Conservation (phyloP, 1,284 basidiomycete genomes). For the Ceratorhiza oryzae-sativae region DNA sequence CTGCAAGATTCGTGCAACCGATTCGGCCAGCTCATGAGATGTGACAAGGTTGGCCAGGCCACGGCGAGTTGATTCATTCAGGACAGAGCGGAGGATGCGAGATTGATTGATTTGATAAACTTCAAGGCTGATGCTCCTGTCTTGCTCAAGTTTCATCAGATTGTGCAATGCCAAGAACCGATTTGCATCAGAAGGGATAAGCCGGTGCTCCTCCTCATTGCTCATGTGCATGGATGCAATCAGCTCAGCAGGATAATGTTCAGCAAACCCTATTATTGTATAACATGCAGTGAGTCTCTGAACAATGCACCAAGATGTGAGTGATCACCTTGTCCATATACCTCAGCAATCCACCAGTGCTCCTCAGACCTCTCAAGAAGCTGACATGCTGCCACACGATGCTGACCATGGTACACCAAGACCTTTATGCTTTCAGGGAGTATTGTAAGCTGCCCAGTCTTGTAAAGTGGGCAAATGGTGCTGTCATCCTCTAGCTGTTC, state of each 20-base stretch:
- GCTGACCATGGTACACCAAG: neutral
- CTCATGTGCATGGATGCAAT: slow-evolving; percentile 4
- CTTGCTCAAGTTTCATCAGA: neutral
- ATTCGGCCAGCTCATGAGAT: neutral
- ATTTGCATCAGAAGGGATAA: neutral
- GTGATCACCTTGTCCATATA: neutral
- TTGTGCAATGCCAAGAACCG: neutral
- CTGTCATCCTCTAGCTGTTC: no score
- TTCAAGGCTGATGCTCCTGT: neutral
- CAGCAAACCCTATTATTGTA: neutral
- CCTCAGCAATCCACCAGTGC: slow-evolving; percentile 10
- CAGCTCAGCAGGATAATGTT: neutral
- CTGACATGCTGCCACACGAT: neutral
- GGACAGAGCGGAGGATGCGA: neutral
- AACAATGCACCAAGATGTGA: no score
- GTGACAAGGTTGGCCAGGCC: neutral
- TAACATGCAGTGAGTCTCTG: no score
- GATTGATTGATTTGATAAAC: neutral
- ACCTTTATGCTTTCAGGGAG: neutral
- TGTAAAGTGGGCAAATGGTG: no score
- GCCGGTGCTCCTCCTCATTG: neutral
- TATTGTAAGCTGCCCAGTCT: neutral
- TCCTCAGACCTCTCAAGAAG: neutral
- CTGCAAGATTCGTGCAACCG: neutral
- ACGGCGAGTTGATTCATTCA: neutral